A percentile compares a stretch with the other conserved stretches of the same genome.
These are phyloP conservation scores for Coemansia sp. DNA, from an alignment of 192 early-diverging fungal genomes.

Conservation along the genomic window DNA sequence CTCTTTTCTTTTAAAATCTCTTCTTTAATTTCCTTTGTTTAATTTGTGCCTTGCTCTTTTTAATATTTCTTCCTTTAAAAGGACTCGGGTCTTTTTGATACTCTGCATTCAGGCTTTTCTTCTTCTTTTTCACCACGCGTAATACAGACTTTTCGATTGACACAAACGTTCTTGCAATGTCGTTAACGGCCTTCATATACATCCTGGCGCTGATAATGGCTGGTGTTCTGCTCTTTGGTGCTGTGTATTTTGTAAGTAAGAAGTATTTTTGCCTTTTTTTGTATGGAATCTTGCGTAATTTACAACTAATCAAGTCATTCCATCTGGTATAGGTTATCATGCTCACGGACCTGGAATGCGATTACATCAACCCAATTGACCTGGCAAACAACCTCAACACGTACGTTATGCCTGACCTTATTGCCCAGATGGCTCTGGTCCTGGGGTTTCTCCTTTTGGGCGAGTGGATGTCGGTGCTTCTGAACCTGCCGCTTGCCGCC, in stretches of 20 bases:
- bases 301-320: background rate
- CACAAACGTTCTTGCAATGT: slow-evolving; percentile 19
- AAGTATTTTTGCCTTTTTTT: background rate
- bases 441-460: slow-evolving; percentile 83
- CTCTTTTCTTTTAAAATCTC: background rate
- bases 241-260: slow-evolving; percentile 81
- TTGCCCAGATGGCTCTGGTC: slow-evolving; percentile 78
- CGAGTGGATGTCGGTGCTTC: slow-evolving; percentile 79
- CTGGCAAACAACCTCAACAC: slow-evolving; percentile 94
- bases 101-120: slow-evolving; percentile 4
- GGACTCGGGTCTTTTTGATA: background rate
- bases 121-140: background rate
- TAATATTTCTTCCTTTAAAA: background rate
- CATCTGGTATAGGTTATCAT: slow-evolving; percentile 59
- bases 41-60: background rate
- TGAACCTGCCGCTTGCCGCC: slow-evolving; percentile 84
- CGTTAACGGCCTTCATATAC: slow-evolving; percentile 61
- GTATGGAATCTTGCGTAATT: background rate
- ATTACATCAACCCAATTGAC: slow-evolving; percentile 99
- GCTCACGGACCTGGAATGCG: slow-evolving; percentile 88
- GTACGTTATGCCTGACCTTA: slow-evolving; percentile 94
- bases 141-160: background rate
- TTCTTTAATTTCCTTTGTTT: background rate
- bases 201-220: slow-evolving; percentile 92
- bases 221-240: slow-evolving; percentile 87